These are phyloP conservation scores for Tubosaeta sp. DNA, from an alignment of 768 basidiomycete species.

Conservation along the genomic window DNA sequence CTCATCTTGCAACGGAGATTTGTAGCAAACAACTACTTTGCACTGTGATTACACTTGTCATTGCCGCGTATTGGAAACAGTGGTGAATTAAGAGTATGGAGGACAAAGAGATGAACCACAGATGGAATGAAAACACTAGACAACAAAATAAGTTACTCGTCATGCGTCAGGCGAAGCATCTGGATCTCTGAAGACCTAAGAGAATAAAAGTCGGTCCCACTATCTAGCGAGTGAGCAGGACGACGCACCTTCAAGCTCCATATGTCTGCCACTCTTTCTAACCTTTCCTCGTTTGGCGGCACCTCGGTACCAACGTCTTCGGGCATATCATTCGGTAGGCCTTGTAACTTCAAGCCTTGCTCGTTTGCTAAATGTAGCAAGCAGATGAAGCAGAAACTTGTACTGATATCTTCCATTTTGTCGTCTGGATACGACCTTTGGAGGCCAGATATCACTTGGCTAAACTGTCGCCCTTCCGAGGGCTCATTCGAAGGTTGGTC, in stretches of 20 bases:
- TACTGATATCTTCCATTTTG: slow-evolving; percentile 97
- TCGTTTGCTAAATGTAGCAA: slow-evolving; percentile 95
- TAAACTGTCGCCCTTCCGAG: slow-evolving; percentile 63
- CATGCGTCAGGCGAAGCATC: slow-evolving; percentile 27
- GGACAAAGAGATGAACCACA: slow-evolving; percentile 9
- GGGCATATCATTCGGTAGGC: slow-evolving; percentile 35
- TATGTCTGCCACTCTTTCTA: slow-evolving; percentile 59
- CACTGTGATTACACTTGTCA: neutral
- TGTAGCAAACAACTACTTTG: too few relatives aligned
- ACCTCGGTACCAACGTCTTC: slow-evolving; percentile 34
- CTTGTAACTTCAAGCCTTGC: slow-evolving; percentile 82
- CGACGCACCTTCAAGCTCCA: slow-evolving; percentile 67
- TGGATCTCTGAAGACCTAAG: slow-evolving; percentile 45
- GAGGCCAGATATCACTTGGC: slow-evolving; percentile 77
- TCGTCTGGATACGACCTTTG: slow-evolving; percentile 82
- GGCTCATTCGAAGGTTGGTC: slow-evolving; percentile 53
- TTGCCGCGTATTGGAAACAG: neutral
- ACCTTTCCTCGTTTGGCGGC: slow-evolving; percentile 31
- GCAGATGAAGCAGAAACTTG: slow-evolving; percentile 99
- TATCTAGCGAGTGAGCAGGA: neutral
- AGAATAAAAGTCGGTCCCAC: neutral
- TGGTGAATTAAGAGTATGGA: slow-evolving; percentile 5
- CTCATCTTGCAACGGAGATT: too few relatives aligned
- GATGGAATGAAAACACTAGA: slow-evolving; percentile 6
- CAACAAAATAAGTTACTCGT: slow-evolving; percentile 23